A percentile compares a stretch with the other conserved stretches of the same genome.
These are phyloP conservation scores for Musa acuminata DNA, from an alignment of 176 grass and related monocot species.

Conservation along the genomic window DNA sequence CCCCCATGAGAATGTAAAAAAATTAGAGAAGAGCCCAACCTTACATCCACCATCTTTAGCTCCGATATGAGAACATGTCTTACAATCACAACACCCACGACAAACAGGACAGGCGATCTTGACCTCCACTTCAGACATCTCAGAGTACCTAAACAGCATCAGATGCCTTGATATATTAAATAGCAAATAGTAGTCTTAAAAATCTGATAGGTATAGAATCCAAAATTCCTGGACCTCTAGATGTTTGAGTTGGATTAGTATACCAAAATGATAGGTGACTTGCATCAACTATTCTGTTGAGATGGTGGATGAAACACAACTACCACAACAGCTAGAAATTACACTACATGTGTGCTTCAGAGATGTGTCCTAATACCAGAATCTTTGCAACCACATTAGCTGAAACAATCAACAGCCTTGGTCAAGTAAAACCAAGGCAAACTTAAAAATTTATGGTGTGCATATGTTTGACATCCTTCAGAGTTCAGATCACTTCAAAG, in stretches of 20 bases:
- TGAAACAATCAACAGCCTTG: background rate
- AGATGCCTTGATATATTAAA: conserved; percentile 24
- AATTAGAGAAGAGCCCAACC: conserved; percentile 17
- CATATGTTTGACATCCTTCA: too few species aligned
- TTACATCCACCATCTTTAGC: conserved; percentile 33
- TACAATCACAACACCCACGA: conserved; percentile 57
- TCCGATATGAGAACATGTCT: conserved; percentile 34
- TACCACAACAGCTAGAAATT: background rate
- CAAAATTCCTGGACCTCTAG: background rate
- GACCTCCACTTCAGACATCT: conserved; percentile 63
- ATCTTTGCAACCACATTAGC: background rate
- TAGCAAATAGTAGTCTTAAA: background rate
- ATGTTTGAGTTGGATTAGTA: background rate
- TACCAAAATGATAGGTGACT: background rate
- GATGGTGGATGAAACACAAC: background rate
- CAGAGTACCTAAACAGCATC: conserved; percentile 54
- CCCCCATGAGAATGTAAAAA: background rate
- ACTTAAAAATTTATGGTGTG: too few species aligned
- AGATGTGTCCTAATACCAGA: background rate
- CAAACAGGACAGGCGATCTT: conserved; percentile 68
- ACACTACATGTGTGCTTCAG: background rate
- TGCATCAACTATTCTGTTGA: background rate
- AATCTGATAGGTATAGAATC: background rate
- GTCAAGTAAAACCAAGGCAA: too few species aligned
- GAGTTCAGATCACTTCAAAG: background rate